Conservation (phyloP, 768 basidiomycete species). For the Xerocomellus dryophilus region DNA sequence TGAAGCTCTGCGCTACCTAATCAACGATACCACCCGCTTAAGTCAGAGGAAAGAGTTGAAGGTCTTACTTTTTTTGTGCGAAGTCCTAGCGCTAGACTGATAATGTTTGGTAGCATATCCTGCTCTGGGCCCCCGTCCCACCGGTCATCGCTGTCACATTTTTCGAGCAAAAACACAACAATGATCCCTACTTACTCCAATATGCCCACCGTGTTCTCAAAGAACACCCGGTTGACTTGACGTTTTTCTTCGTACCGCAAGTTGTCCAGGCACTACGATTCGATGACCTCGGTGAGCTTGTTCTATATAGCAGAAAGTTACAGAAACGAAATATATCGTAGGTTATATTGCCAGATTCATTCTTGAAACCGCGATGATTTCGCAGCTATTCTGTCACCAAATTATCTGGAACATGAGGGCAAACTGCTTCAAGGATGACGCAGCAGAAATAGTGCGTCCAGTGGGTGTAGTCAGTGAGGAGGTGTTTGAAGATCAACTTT, state of each 20-base stretch:
- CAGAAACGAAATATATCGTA: conserved; percentile 27
- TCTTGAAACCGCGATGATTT: conserved; percentile 95
- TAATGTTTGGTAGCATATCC: conserved; percentile 59
- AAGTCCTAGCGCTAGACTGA: neutral
- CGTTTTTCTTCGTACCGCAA: conserved; percentile 99
- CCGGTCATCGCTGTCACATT: conserved; percentile 78
- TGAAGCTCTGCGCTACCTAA: conserved; percentile 76
- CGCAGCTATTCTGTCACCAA: conserved; percentile 97
- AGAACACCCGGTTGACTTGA: conserved; percentile 90
- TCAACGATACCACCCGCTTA: conserved; percentile 68
- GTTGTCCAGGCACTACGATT: conserved; percentile 93
- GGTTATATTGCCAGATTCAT: conserved; percentile 95
- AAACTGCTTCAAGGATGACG: conserved; percentile 92
- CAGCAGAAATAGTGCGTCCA: conserved; percentile 68
- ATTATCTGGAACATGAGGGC: conserved; percentile 99
- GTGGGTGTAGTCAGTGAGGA: neutral
- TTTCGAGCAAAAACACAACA: conserved; percentile 82
- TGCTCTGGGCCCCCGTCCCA: conserved; percentile 86
- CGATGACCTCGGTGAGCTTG: conserved; percentile 72
- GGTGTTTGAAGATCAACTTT: neutral
- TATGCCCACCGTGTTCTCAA: conserved; percentile 94
- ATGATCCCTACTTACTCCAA: conserved; percentile 84
- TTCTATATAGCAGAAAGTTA: neutral
- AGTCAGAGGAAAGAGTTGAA: conserved; percentile 66
- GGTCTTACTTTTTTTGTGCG: conserved; percentile 40